Evolutionary conservation across 106 monocot species (phyloP), one percentile per base, ranked within the genome.

Genomic region (Acorus calamus): DNA sequence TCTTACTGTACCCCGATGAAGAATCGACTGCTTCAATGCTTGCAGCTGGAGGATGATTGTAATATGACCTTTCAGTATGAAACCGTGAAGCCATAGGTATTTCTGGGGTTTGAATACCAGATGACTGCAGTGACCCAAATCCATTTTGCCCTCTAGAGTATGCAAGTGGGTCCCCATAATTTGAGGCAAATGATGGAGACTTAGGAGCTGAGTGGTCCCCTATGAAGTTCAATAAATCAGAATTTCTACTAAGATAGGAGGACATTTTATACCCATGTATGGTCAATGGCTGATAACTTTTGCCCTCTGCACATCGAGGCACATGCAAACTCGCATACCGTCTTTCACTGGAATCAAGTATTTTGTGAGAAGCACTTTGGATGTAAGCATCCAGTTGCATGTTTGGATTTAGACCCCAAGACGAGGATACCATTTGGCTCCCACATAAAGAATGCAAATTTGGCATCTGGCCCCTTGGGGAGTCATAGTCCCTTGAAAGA

Each of bases 231-330:
- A 69, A 73, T 44, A 66, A 13, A 63, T 75, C 78, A n/a, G 74
- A 69, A 53, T 14, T 46, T 60, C 86, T 82, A 8, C 60, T 28
- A 12, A 94, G 71, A 65, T 71, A 78, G n/a, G 90, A 90, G 11
- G 94, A 70, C 6, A 84, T 66, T 65, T 90, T 81, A 72, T 83
- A 86, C 41, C 94, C 94, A 84, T 94, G 94, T 57, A 94, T 76
- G 0, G 94, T 94, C 9, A 87, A 89, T 57, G 94, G 89, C 61
- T 94, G 94, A 70, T 87, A 77, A 69, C 79, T 79, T 59, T 64
- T 67, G 59, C 50, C 73, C 50, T 80, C 71, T 52, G 69, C 70
- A 55, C 71, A 71, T 11, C 81, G 73, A 53, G 77, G 83, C 44
- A 73, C 11, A 48, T 77, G 78, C 67, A 84, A 78, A 73, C 81